Conservation (phyloP, 805 yeast species). For the Cyberlindnera japonica region DNA sequence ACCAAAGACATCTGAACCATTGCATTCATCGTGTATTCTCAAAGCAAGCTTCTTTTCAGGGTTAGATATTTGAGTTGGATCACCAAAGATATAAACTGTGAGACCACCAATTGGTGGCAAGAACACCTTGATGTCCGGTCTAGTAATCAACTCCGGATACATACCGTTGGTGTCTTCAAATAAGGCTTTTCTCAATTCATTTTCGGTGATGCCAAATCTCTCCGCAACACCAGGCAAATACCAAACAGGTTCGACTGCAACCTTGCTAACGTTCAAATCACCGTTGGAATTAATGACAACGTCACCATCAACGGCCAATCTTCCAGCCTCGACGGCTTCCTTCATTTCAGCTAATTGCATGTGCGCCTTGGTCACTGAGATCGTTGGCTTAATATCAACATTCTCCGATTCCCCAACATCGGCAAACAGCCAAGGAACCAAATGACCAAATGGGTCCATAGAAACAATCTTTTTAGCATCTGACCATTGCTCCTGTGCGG, state of each 20-base stretch:
- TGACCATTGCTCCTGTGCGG: constrained; percentile 55
- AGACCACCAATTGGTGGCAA: constrained; percentile 69
- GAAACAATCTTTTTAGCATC: constrained; percentile 55
- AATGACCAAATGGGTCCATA: constrained; percentile 64
- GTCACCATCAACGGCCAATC: constrained; percentile 54
- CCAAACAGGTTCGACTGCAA: constrained; percentile 73
- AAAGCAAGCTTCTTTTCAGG: constrained; percentile 49
- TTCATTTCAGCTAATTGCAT: constrained; percentile 57
- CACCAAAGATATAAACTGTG: constrained; percentile 64
- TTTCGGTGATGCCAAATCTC: constrained; percentile 55
- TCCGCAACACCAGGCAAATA: constrained; percentile 65
- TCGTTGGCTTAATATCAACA: constrained; percentile 60
- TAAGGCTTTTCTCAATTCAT: constrained; percentile 52
- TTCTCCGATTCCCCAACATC: constrained; percentile 42
- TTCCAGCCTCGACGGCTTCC: constrained; percentile 51
- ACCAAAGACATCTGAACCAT: constrained; percentile 67
- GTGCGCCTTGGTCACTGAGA: constrained; percentile 64
- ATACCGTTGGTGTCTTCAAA: constrained; percentile 70
- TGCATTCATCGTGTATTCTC: constrained; percentile 67
- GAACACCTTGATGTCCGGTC: constrained; percentile 63
- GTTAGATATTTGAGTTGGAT: constrained; percentile 51
- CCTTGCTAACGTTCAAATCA: constrained; percentile 57
- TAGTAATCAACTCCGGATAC: constrained; percentile 64
- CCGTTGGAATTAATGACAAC: constrained; percentile 57
- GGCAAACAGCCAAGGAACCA: constrained; percentile 56